Evolutionary conservation across 169 alveolate species (phyloP).

Genomic region (Perkinsus olseni): DNA sequence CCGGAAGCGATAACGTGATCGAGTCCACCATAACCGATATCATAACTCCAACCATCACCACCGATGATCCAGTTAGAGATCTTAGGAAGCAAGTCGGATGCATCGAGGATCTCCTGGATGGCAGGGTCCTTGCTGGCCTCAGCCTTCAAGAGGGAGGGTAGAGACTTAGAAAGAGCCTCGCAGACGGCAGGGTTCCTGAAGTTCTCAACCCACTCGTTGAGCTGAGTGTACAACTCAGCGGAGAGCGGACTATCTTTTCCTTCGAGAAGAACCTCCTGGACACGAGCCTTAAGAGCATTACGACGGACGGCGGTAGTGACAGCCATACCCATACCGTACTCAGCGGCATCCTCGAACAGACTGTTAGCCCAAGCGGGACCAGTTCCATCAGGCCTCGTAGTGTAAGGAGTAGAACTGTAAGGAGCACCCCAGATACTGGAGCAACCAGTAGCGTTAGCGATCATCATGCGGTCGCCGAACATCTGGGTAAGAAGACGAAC

Average conservation of each 20-base stretch:
- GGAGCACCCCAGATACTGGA: slow-evolving; percentile 56
- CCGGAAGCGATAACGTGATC: slow-evolving; percentile 40
- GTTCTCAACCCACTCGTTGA: slow-evolving; percentile 15
- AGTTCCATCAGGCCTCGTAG: neutral
- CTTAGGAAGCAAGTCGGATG: slow-evolving; percentile 29
- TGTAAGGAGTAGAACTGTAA: slow-evolving; percentile 44
- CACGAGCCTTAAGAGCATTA: neutral
- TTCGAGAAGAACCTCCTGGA: slow-evolving; percentile 7
- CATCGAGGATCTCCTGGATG: slow-evolving; percentile 2
- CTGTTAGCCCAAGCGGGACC: slow-evolving; percentile 61
- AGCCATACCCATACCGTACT: slow-evolving; percentile 52
- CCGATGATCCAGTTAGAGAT: slow-evolving; percentile 36
- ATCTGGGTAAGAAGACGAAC: slow-evolving; percentile 50
- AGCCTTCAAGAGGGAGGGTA: slow-evolving; percentile 21
- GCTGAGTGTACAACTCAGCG: slow-evolving; percentile 9
- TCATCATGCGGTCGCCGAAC: slow-evolving; percentile 44
- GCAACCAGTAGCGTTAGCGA: slow-evolving; percentile 60
- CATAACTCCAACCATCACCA: slow-evolving; percentile 60
- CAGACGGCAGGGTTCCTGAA: slow-evolving; percentile 23
- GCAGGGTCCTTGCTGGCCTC: slow-evolving; percentile 9
- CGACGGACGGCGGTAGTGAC: slow-evolving; percentile 16
- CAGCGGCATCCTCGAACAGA: slow-evolving; percentile 56
- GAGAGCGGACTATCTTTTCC: neutral
- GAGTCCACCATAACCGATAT: slow-evolving; percentile 50
- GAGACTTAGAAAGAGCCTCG: slow-evolving; percentile 22